Conservation (phyloP, 2,329 filamentous ascomycete genomes). For the Endoconidiophora laricicola region DNA sequence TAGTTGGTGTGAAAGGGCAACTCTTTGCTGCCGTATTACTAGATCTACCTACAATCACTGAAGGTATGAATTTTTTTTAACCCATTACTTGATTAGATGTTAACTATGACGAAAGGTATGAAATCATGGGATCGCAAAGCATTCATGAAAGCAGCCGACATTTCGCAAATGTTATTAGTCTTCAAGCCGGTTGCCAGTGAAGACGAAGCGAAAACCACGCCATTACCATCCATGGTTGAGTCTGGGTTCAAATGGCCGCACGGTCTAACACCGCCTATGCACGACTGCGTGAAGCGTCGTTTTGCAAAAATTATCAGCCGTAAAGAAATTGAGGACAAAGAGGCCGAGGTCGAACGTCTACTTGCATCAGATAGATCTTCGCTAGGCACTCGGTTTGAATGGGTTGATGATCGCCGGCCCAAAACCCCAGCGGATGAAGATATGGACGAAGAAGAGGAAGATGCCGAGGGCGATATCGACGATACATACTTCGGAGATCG, state of each 20-base stretch:
- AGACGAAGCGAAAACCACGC: constrained; percentile 44
- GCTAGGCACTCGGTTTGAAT: constrained; percentile 43
- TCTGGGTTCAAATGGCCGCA: constrained; percentile 61
- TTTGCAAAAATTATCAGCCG: constrained; percentile 73
- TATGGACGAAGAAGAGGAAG: constrained; percentile 25
- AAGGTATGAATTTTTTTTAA: constrained; percentile 41
- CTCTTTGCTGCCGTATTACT: constrained; percentile 65
- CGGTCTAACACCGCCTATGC: constrained; percentile 75
- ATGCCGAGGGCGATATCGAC: constrained; percentile 30
- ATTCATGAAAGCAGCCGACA: constrained; percentile 77
- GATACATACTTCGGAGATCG: constrained; percentile 30
- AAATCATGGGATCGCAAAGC: constrained; percentile 83
- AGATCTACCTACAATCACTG: constrained; percentile 72
- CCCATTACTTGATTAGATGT: too few relatives aligned
- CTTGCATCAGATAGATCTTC: constrained; percentile 52
- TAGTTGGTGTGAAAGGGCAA: constrained; percentile 51
- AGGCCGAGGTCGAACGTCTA: constrained; percentile 59
- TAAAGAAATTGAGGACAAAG: constrained; percentile 71
- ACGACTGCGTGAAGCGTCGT: constrained; percentile 63
- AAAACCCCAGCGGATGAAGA: constrained; percentile 14
- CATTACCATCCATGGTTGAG: constrained; percentile 58
- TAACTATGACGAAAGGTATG: constrained; percentile 58
- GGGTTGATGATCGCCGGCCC: constrained; percentile 36
- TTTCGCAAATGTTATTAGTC: constrained; percentile 78
- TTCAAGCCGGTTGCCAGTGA: constrained; percentile 51